phyloP scores from a whole-genome alignment of 208 protist species.

The Acanthamoeba lenticulata region DNA sequence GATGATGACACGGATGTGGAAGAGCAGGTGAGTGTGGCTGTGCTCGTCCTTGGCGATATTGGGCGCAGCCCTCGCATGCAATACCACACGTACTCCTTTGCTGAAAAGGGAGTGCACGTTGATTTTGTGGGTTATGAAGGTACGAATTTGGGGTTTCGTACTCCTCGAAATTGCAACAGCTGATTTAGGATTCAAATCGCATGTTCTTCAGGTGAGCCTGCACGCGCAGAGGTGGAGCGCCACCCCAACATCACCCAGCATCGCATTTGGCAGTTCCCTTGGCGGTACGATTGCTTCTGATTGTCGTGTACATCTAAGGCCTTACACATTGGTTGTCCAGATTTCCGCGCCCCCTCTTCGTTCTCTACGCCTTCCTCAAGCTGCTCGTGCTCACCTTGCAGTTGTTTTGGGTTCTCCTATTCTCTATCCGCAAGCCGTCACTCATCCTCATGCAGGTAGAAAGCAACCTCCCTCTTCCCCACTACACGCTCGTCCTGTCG shows the following conservation, averaged over 20 bases:
- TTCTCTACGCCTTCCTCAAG: slow-evolving; percentile 32
- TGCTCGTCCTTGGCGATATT: slow-evolving; percentile 15
- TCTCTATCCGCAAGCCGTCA: background rate
- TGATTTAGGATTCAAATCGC: background rate
- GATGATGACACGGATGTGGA: background rate
- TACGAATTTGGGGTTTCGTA: background rate
- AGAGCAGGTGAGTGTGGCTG: background rate
- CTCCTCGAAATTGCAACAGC: background rate
- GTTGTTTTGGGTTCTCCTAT: slow-evolving; percentile 36
- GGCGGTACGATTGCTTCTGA: background rate
- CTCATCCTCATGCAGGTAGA: slow-evolving; percentile 54
- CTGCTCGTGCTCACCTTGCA: slow-evolving; percentile 19
- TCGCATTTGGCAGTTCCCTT: slow-evolving; percentile 27
- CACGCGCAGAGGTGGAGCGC: background rate
- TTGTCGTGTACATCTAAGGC: background rate
- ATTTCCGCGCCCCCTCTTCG: slow-evolving; percentile 6
- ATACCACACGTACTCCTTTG: slow-evolving; percentile 42
- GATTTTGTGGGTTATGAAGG: slow-evolving; percentile 35
- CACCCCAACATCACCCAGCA: slow-evolving; percentile 41
- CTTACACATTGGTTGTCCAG: background rate
- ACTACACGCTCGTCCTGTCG: background rate
- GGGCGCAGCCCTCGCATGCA: slow-evolving; percentile 53
- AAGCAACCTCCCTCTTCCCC: background rate
- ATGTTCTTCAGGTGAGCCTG: background rate
- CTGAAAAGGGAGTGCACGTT: background rate